Evolutionary conservation across 352 stramenopile species (phyloP).

Genomic region (Thalassiosira pacifica): DNA sequence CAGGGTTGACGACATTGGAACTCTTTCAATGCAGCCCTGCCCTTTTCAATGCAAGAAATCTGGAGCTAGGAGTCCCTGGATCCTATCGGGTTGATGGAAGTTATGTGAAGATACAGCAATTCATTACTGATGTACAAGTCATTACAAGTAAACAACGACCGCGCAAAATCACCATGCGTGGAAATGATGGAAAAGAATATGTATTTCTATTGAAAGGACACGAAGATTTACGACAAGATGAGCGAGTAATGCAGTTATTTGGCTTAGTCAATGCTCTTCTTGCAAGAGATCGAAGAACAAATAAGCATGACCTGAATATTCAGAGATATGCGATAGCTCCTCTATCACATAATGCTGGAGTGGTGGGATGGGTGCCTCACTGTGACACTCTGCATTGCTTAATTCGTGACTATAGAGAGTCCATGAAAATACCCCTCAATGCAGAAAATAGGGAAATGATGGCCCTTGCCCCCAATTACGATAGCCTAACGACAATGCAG

Average conservation of each 20-base stretch:
- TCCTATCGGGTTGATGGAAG: constrained; percentile 90
- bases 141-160: constrained; percentile 98
- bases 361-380: constrained; percentile 98
- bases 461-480: constrained; percentile 96
- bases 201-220: constrained; percentile 99
- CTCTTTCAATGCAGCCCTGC: constrained; percentile 95
- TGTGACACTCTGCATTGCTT: constrained; percentile 98
- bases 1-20: constrained; percentile 95
- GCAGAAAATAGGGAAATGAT: constrained; percentile 97
- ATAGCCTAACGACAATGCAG: constrained; percentile 95
- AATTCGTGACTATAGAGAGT: constrained; percentile 90
- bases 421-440: constrained; percentile 90
- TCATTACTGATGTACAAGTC: constrained; percentile 94
- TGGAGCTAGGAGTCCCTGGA: constrained; percentile 97
- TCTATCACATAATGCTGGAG: constrained; percentile 97
- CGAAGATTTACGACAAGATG: constrained; percentile 99
- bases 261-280: constrained; percentile 99
- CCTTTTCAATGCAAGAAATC: constrained; percentile 91
- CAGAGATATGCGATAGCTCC: constrained; percentile 98
- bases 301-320: constrained; percentile 97
- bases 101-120: constrained; percentile 91
- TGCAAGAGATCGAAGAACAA: constrained; percentile 94
- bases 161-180: constrained; percentile 96
- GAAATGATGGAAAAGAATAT: constrained; percentile 97
- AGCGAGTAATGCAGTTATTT: constrained; percentile 99